Percentiles rank a stretch among this genome's conserved stretches.
phyloP scores from a whole-genome alignment of 495 filamentous ascomycete species.

The Xylaria curta region DNA sequence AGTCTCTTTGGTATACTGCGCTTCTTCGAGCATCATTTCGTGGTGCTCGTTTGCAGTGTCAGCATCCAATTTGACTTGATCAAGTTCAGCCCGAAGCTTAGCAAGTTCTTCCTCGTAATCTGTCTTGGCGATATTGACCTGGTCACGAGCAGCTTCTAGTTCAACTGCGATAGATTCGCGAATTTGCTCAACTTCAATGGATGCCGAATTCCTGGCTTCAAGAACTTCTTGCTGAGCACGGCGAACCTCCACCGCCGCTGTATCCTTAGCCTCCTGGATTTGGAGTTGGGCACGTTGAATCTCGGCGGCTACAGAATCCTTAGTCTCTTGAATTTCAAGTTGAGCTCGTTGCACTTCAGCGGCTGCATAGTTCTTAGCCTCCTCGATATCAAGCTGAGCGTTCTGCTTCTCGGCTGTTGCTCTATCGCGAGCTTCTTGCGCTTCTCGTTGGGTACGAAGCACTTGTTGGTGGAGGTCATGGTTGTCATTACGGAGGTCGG shows the following conservation, averaged over 20 bases:
- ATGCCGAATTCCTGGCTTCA: conserved; percentile 77
- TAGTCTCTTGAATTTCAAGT: conserved; percentile 81
- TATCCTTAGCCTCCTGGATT: conserved; percentile 23
- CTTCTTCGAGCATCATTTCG: conserved; percentile 80
- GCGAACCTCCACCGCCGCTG: conserved; percentile 15
- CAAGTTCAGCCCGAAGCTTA: conserved; percentile 70
- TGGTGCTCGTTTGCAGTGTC: conserved; percentile 75
- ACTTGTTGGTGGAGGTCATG: conserved; percentile 68
- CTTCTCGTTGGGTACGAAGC: conserved; percentile 79
- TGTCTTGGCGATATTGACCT: conserved; percentile 79
- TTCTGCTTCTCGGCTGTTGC: conserved; percentile 68
- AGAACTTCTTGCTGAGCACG: conserved; percentile 81
- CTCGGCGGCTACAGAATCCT: conserved; percentile 79
- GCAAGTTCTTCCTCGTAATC: conserved; percentile 76
- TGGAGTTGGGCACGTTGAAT: conserved; percentile 68
- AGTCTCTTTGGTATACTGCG: conserved; percentile 64
- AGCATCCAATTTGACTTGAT: conserved; percentile 73
- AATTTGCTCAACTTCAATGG: conserved; percentile 77
- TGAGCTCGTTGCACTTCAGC: conserved; percentile 78
- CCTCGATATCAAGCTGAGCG: conserved; percentile 80
- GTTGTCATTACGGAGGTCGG: conserved; percentile 70
- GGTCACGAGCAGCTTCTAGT: conserved; percentile 77
- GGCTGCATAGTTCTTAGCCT: conserved; percentile 80
- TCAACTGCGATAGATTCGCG: conserved; percentile 80
- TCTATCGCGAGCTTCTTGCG: conserved; percentile 78